Evolutionary conservation across 306 rosid genomes (phyloP), one percentile per base, ranked within the genome.

Genomic region (Sophora flavescens): DNA sequence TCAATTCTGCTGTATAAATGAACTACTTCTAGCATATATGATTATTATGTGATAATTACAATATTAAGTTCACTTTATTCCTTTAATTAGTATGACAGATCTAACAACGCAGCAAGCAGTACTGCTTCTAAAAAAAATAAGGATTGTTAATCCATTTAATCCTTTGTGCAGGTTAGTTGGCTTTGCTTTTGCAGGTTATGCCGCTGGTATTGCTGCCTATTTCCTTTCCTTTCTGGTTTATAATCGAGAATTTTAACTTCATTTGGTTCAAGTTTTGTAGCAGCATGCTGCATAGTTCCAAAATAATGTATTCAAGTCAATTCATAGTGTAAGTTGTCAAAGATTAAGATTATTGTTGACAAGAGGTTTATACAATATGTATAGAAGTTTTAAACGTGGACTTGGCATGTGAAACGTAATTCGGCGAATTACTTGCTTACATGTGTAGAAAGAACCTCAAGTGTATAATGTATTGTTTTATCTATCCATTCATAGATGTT

Each of bases 171-270:
- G n/a, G n/a, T n/a, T n/a, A n/a, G n/a, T n/a, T n/a, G n/a, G n/a
- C n/a, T n/a, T n/a, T n/a, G n/a, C n/a, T n/a, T n/a, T n/a, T n/a
- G n/a, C n/a, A n/a, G n/a, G n/a, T n/a, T n/a, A n/a, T n/a, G n/a
- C n/a, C n/a, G n/a, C n/a, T n/a, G n/a, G n/a, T n/a, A n/a, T n/a
- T n/a, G n/a, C n/a, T n/a, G n/a, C n/a, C n/a, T n/a, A n/a, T n/a
- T 88, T 83, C 93, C 99, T 70, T 88, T 86, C 64, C 88, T 92
- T 70, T 66, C 85, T 66, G 93, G 91, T 80, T 88, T 88, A 42
- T 89, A 68, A 60, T 47, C 53, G 35, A 42, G 50, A 81, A 42
- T 51, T 58, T 28, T 39, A 74, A 67, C 54, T 79, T 68, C 70
- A 39, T 68, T 68, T 42, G 68, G 72, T 45, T 79, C 81, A 35